Base-by-base conservation (phyloP, 441 rosid species). In the Biscutella laevigata region DNA sequence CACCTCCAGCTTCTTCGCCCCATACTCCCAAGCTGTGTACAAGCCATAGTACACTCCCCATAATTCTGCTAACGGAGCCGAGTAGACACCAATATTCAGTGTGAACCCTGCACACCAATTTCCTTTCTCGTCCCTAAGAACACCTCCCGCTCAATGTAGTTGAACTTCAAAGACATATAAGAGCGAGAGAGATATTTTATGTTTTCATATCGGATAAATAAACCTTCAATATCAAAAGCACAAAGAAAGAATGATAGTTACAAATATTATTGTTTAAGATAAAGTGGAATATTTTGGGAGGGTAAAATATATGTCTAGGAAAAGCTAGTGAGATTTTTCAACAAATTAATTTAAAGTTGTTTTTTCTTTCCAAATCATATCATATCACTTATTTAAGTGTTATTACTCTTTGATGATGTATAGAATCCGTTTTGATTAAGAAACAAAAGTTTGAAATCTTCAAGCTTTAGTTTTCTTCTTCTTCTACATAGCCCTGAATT, bases 391-490 rank as follows among this genome's bases (percentile, higher is more conserved):
- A 27, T 1, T 17, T 17, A 17, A 17, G 20, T 17, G 20, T 17
- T 17, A 17, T 17, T 17, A 17, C 20, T 17, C 20, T 17, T 17
- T 17, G 20, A 17, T 17, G 20, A 17, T 17, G 3, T 17, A 17
- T 17, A 7, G n/a, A 8, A 4, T 28, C 5, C 19, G 25, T 53
- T 61, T 44, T 2, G 8, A 39, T 44, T 35, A 27, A 43, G 43
- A 21, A 62, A 62, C 15, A 16, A 3, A 46, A 21, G 9, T 19
- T 54, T 46, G 55, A 62, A 22, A 5, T 28, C 17, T 62, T 62
- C 59, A 28, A 44, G 29, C 41, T 5, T 29, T 8, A 22, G 3
- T 28, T 28, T 48, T 40, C 17, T 20, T 30, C 34, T 61, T 21
- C 3, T 7, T 13, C 4, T 17, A 28, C 29, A 29, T 0, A 28